Percentiles rank a stretch among this genome's conserved stretches.
Conservation (phyloP, 352 stramenopile species). For the Aphanomyces stellatus region DNA sequence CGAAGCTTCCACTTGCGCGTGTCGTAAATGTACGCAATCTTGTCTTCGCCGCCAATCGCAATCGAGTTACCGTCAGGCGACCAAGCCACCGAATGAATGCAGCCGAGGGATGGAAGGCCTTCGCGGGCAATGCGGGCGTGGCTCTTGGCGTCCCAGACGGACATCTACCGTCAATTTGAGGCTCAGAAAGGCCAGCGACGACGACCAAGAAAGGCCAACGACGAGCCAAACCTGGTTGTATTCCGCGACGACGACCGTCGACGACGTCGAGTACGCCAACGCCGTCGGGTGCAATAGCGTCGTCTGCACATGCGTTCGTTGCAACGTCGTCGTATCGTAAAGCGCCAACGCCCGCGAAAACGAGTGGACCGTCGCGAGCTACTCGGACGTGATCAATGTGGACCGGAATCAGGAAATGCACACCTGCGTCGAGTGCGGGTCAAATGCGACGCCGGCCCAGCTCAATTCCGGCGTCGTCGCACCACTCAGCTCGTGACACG, state of each 20-base stretch:
- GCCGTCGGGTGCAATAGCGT: background rate
- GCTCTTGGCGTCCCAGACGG: slow-evolving; percentile 19
- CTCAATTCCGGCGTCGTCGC: slow-evolving; percentile 2
- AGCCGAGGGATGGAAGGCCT: slow-evolving; percentile 9
- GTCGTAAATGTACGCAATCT: slow-evolving; percentile 22
- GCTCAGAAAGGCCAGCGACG: background rate
- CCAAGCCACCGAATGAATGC: slow-evolving; percentile 15
- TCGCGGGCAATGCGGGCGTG: slow-evolving; percentile 12
- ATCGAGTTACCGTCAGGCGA: slow-evolving; percentile 19
- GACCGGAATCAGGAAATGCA: background rate
- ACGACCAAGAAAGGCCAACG: background rate
- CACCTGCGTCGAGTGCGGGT: background rate
- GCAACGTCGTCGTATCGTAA: slow-evolving; percentile 7
- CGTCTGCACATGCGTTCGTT: background rate
- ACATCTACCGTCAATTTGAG: slow-evolving; percentile 10
- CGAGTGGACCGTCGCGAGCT: slow-evolving; percentile 9
- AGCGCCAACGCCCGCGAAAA: slow-evolving; percentile 16
- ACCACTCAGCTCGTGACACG: background rate
- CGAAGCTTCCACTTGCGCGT: slow-evolving; percentile 21
- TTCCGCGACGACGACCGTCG: slow-evolving; percentile 17
- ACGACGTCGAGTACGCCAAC: slow-evolving; percentile 12
- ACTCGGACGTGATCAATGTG: background rate
- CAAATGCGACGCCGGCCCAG: slow-evolving; percentile 14
- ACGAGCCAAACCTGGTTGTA: slow-evolving; percentile 17
- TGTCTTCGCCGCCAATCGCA: slow-evolving; percentile 17